Base-by-base conservation (phyloP, 108 stramenopile species). In the Hondaea fermentalgiana region DNA sequence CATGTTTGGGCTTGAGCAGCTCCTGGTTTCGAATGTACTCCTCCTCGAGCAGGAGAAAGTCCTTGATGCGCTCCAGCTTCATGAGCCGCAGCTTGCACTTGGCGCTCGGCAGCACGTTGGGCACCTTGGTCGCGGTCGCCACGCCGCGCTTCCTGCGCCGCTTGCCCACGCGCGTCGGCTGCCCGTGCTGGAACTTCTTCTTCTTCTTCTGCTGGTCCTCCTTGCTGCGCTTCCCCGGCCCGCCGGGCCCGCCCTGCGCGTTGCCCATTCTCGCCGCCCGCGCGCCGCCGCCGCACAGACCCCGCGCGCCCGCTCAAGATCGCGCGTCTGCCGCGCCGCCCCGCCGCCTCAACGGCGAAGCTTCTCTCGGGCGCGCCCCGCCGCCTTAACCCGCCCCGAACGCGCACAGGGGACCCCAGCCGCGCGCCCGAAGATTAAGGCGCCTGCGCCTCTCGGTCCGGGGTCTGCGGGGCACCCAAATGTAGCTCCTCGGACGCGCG, bases 11-110 rank as follows among this genome's bases (percentile, higher is more conserved):
- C 91, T 97, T 98, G 91, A 98, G 97, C 87, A 98, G 97, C 94
- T 99, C 98, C 90, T 99, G 98, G 90, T 99, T 99, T 60, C 96
- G 96, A 91, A 99, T 99, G 89, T 98, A 99, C 90, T 99, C 99
- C 90, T 98, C 94, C 89, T 99, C 99, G 95, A 99, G 95, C 72
- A 99, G 93, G 88, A 99, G 90, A 90, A 97, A 99, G 92, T 99
- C 99, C 94, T 99, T 99, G 92, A 98, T 96, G 12, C 99, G 96
- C 83, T 99, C 98, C 87, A 99, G 88, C 90, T 99, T 99, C 89
- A 99, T 93, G 91, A 98, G 89, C 5, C 99, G 95, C 51, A 99
- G 93, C 90, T 98, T 98, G 92, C 99, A 99, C 90, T 99, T 99
- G 29, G 96, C 94, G 28, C 95, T 96, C 0, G 99, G 99, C 23